Base-by-base conservation (phyloP, 345 rosid genomes). In the Eutrema japonicum region DNA sequence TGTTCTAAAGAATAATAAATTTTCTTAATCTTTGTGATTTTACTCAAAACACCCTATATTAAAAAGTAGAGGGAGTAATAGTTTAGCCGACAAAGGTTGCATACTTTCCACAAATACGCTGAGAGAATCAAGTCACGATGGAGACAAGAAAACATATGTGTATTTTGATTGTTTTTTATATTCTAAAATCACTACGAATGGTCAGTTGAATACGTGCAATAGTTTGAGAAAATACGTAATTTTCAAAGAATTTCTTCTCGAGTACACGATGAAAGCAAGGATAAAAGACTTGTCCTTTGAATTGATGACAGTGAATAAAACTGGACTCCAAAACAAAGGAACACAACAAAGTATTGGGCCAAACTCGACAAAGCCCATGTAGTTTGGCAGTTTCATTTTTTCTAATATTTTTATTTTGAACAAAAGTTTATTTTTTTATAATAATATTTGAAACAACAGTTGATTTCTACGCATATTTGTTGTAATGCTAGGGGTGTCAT, bases 51-150 rank as follows among this genome's bases (percentile, higher is more conserved):
- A 22, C 26, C 26, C 26, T 22, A 22, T 22, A 22, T 2, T 22
- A 22, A 22, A 22, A 22, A 22, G 22, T 18, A 18, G 22, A 22
- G 2, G 26, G 26, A 40, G 63, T 8, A 49, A 26, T 30, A 51
- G n/a, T 66, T 43, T 27, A 51, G 61, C 69, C 74, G 69, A 60
- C 78, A 60, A 60, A 51, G 33, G 50, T 68, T 8, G 10, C 35
- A 62, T 37, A 36, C 26, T 68, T 75, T 75, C 79, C 74, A 75
- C 74, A 62, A 68, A 29, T 52, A 75, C 79, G 70, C 79, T 63
- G 35, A 68, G 45, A 43, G 57, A 36, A 52, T 61, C 38, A 51
- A 52, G 69, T 53, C 29, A 61, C 9, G 13, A 14, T 37, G 69
- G 18, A 52, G 74, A 76, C 79, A 68, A 75, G 45, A 75, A 75